Evolutionary conservation across 305 asterid species (phyloP).

Genomic region (Rubia balearica): DNA sequence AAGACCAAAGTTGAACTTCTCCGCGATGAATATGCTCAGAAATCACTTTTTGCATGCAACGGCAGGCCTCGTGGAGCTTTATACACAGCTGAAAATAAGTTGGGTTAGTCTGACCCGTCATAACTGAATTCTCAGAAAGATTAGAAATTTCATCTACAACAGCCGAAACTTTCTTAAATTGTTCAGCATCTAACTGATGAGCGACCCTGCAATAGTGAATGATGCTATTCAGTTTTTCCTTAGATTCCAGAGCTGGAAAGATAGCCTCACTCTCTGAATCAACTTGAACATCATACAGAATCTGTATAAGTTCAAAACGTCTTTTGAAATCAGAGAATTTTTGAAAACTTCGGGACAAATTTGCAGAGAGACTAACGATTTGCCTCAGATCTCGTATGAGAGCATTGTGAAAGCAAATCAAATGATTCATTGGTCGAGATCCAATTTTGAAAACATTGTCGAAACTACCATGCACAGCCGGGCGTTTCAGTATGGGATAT

Average conservation of each 20-base stretch:
- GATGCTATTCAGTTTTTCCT: conserved; percentile 54
- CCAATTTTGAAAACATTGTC: conserved; percentile 27
- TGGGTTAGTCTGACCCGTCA: conserved; percentile 22
- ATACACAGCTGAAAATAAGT: conserved; percentile 41
- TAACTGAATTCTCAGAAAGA: conserved; percentile 27
- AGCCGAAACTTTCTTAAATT: conserved; percentile 42
- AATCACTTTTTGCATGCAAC: conserved; percentile 58
- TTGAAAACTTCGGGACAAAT: conserved; percentile 38
- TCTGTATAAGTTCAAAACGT: conserved; percentile 41
- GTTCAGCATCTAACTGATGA: conserved; percentile 58
- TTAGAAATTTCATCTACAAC: conserved; percentile 42
- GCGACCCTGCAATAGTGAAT: conserved; percentile 71
- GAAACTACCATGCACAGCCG: conserved; percentile 19
- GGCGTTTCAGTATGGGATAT: conserved; percentile 30
- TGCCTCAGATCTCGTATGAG: conserved; percentile 50
- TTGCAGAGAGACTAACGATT: conserved; percentile 52
- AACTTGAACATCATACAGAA: conserved; percentile 52
- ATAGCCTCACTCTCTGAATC: conserved; percentile 61
- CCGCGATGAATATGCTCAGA: conserved; percentile 66
- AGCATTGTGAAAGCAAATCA: conserved; percentile 64
- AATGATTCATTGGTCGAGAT: conserved; percentile 54
- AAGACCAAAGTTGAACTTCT: conserved; percentile 65
- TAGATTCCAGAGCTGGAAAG: conserved; percentile 79
- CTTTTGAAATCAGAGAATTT: conserved; percentile 43
- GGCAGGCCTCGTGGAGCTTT: conserved; percentile 59